Conservation (phyloP, 257 asterid species). For the Solanum verrucosum region DNA sequence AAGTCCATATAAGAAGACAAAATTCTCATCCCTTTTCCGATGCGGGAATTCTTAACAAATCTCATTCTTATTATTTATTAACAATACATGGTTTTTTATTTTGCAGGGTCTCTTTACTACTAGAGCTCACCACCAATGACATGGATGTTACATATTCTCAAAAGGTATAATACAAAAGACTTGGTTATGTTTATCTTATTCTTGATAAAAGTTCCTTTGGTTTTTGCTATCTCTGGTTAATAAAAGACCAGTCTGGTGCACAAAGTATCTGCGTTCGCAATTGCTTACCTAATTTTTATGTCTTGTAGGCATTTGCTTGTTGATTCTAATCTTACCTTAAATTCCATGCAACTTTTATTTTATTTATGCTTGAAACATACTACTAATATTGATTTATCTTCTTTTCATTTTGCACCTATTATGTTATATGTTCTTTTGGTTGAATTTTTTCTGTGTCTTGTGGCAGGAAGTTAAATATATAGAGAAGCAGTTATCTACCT, state of each 20-base stretch:
- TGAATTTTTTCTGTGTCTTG: neutral
- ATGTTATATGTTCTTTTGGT: neutral
- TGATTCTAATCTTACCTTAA: neutral
- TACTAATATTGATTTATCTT: neutral
- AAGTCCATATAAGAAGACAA: too few species aligned
- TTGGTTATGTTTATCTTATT: neutral
- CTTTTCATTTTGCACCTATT: neutral
- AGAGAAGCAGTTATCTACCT: neutral
- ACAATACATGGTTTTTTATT: neutral
- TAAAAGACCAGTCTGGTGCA: neutral
- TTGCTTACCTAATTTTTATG: neutral
- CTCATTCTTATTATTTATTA: neutral
- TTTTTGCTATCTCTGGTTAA: neutral
- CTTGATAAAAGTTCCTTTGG: neutral
- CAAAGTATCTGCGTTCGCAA: neutral
- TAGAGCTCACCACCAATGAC: constrained; percentile 20
- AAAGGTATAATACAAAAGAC: constrained; percentile 10
- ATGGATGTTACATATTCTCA: constrained; percentile 4
- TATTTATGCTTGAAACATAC: neutral
- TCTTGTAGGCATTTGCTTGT: neutral
- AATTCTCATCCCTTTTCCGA: too few species aligned
- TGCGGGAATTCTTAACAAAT: neutral
- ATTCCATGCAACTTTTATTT: neutral
- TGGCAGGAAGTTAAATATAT: constrained; percentile 10
- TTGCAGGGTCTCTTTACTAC: constrained; percentile 68